Conservation (phyloP, 2,329 filamentous ascomycete species). For the Cephalotrichum gorgonifer region DNA sequence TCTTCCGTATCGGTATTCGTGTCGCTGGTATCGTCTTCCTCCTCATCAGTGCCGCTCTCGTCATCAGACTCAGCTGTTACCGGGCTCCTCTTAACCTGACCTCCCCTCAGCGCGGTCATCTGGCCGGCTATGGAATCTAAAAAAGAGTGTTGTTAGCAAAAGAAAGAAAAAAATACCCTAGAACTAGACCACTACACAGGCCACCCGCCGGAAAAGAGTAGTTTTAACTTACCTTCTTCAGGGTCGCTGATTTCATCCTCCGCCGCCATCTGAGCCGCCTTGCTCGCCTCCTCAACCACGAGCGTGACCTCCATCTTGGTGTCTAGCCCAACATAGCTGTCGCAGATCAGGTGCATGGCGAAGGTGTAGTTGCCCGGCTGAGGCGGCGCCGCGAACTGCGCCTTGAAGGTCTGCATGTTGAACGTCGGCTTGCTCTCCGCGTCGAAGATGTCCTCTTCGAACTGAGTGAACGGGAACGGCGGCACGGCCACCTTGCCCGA, state of each 20-base stretch:
- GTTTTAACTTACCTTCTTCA: constrained; percentile 69
- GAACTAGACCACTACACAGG: too few relatives aligned
- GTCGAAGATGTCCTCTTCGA: constrained; percentile 81
- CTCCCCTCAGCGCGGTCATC: constrained; percentile 78
- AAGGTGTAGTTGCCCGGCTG: constrained; percentile 91
- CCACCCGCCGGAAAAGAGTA: background rate
- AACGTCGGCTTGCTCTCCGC: constrained; percentile 79
- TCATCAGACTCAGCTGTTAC: constrained; percentile 52
- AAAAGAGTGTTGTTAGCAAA: constrained; percentile 12
- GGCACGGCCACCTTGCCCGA: constrained; percentile 94
- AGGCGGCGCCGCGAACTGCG: constrained; percentile 90
- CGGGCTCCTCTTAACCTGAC: constrained; percentile 34
- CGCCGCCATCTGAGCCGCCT: constrained; percentile 67
- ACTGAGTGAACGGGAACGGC: constrained; percentile 87
- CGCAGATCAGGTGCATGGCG: constrained; percentile 85
- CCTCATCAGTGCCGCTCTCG: constrained; percentile 70
- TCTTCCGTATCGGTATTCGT: constrained; percentile 61
- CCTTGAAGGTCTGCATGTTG: constrained; percentile 91
- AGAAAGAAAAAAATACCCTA: background rate
- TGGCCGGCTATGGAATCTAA: constrained; percentile 82
- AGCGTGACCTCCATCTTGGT: constrained; percentile 84
- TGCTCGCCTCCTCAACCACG: constrained; percentile 78
- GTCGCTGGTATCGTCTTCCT: constrained; percentile 57
- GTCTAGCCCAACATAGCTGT: constrained; percentile 92
- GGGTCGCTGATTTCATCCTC: constrained; percentile 97